These are phyloP conservation scores for Amphibolis antarctica DNA, from an alignment of 106 monocot species.

Conservation along the genomic window DNA sequence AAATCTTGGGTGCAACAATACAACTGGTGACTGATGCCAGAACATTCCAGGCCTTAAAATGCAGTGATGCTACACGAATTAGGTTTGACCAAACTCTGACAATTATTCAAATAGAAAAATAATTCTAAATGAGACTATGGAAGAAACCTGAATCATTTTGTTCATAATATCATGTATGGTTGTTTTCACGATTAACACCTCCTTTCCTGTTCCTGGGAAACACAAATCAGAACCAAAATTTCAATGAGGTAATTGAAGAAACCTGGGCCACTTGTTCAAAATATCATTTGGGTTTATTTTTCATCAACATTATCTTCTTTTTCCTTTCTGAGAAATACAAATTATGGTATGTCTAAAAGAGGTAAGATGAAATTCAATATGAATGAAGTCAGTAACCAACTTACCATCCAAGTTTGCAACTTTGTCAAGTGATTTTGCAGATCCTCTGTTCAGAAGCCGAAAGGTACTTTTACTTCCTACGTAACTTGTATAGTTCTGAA, in stretches of 20 bases:
- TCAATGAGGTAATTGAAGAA: too few species aligned
- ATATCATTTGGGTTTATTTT: slow-evolving; percentile 98
- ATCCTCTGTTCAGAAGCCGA: slow-evolving; percentile 98
- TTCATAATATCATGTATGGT: slow-evolving; percentile 99
- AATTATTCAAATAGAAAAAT: too few species aligned
- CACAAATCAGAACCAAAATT: neutral
- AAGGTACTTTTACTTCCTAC: slow-evolving; percentile 89
- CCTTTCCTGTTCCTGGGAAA: slow-evolving; percentile 29
- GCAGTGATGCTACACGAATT: too few species aligned
- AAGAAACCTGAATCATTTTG: slow-evolving; percentile 70
- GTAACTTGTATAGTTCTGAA: slow-evolving; percentile 79
- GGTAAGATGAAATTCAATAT: neutral
- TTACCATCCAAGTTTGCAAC: slow-evolving; percentile 94
- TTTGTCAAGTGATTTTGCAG: slow-evolving; percentile 99
- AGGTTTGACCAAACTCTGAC: too few species aligned
- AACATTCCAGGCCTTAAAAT: too few species aligned
- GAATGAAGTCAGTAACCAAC: slow-evolving; percentile 29
- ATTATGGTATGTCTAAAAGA: neutral
- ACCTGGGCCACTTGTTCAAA: slow-evolving; percentile 94
- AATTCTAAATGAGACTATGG: too few species aligned
- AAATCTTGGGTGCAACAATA: too few species aligned
- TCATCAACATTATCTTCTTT: too few species aligned
- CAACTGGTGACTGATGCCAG: too few species aligned
- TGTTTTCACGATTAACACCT: slow-evolving; percentile 81
- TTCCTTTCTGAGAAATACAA: slow-evolving; percentile 11